Evolutionary conservation across 2,329 filamentous ascomycete species (phyloP).

Genomic region (Venturia effusa): DNA sequence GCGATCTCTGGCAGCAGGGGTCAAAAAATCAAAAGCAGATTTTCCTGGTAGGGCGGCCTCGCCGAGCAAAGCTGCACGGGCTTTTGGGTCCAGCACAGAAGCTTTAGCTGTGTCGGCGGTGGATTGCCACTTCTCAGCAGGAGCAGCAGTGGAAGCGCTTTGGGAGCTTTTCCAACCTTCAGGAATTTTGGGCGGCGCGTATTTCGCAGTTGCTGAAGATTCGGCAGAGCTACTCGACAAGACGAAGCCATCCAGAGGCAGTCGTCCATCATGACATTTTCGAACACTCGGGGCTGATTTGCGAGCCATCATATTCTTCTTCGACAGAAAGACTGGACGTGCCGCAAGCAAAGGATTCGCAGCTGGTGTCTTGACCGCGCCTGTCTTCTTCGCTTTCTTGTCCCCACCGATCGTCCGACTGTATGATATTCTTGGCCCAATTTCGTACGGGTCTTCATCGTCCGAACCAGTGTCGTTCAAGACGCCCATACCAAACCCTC

Average conservation of each 20-base stretch:
- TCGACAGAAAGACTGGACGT: conserved; percentile 67
- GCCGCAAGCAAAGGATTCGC: conserved; percentile 54
- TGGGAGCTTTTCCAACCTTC: conserved; percentile 62
- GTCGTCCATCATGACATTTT: conserved; percentile 72
- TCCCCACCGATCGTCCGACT: conserved; percentile 71
- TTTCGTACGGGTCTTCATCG: conserved; percentile 86
- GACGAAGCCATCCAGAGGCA: conserved; percentile 71
- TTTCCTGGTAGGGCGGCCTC: conserved; percentile 77
- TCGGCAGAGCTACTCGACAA: conserved; percentile 44
- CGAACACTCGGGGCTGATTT: conserved; percentile 35
- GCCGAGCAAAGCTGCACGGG: conserved; percentile 69
- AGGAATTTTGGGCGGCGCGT: conserved; percentile 58
- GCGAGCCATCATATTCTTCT: conserved; percentile 36
- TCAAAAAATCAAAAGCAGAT: conserved; percentile 90
- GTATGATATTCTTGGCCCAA: conserved; percentile 84
- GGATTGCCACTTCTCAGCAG: conserved; percentile 34
- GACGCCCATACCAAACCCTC: conserved; percentile 77
- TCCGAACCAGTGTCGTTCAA: conserved; percentile 91
- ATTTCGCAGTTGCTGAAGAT: conserved; percentile 34
- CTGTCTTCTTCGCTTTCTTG: conserved; percentile 65
- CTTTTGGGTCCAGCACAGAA: conserved; percentile 63
- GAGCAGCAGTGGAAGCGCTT: conserved; percentile 23
- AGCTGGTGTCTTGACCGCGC: conserved; percentile 35
- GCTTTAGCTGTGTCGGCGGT: conserved; percentile 67
- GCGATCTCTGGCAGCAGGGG: conserved; percentile 62